These are phyloP conservation scores for Dictyophora rubrovolvata DNA, from an alignment of 768 basidiomycete genomes.

Conservation along the genomic window DNA sequence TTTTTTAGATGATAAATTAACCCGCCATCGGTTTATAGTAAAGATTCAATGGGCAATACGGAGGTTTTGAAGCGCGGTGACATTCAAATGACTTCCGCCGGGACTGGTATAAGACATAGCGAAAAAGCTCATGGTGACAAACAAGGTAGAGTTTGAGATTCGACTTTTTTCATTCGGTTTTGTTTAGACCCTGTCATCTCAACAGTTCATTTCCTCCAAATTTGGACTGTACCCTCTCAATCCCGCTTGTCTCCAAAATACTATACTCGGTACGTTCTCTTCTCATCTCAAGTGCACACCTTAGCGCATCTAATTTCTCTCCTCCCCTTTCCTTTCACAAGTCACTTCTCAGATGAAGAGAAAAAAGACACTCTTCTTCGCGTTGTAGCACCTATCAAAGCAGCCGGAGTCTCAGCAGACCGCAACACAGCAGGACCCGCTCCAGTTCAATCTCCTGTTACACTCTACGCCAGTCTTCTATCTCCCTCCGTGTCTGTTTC, in stretches of 20 bases:
- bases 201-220: conserved; percentile 52
- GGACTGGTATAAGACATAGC: conserved; percentile 84
- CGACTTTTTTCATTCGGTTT: conserved; percentile 5
- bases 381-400: conserved; percentile 65
- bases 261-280: conserved; percentile 52
- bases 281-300: background rate
- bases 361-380: conserved; percentile 64
- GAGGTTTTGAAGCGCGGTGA: conserved; percentile 86
- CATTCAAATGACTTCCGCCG: conserved; percentile 84
- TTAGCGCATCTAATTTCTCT: background rate
- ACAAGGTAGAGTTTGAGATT: conserved; percentile 13
- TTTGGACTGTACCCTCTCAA: conserved; percentile 50
- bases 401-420: conserved; percentile 44
- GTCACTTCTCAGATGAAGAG: conserved; percentile 71
- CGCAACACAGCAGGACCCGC: conserved; percentile 72
- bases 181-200: background rate
- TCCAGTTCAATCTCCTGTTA: conserved; percentile 56
- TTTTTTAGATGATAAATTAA: background rate
- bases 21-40: conserved; percentile 31
- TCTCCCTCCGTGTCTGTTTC: conserved; percentile 41
- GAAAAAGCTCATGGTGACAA: conserved; percentile 45
- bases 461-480: conserved; percentile 71
- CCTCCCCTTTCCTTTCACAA: conserved; percentile 14
- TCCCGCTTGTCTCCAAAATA: conserved; percentile 59
- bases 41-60: conserved; percentile 86